Evolutionary conservation across 768 basidiomycete species (phyloP).

Genomic region (Lactarius deliciosus): DNA sequence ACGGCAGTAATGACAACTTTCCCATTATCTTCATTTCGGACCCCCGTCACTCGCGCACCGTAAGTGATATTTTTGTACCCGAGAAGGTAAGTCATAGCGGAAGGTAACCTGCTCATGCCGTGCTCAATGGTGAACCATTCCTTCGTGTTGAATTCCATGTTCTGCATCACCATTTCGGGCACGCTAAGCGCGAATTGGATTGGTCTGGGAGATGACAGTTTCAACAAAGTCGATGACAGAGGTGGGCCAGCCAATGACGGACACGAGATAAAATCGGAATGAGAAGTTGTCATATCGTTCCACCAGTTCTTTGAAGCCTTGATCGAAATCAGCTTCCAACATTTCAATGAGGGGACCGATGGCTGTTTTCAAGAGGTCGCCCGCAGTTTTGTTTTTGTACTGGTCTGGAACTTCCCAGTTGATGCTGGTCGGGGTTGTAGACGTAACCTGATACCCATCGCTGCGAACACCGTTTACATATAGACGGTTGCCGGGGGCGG

Average conservation of each 20-base stretch:
- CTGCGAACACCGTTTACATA: slow-evolving; percentile 20
- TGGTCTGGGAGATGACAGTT: slow-evolving; percentile 32
- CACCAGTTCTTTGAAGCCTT: slow-evolving; percentile 26
- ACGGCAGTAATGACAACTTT: slow-evolving; percentile 19
- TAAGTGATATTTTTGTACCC: slow-evolving; percentile 31
- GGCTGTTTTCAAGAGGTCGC: slow-evolving; percentile 22
- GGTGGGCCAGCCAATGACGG: slow-evolving; percentile 22
- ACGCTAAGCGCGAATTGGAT: slow-evolving; percentile 33
- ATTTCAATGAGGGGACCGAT: slow-evolving; percentile 21
- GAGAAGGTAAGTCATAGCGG: slow-evolving; percentile 29
- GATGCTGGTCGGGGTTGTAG: slow-evolving; percentile 3
- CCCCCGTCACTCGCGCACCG: slow-evolving; percentile 10
- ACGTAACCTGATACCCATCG: slow-evolving; percentile 16
- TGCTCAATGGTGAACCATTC: slow-evolving; percentile 29
- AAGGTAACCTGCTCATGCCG: slow-evolving; percentile 31
- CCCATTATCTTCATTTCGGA: slow-evolving; percentile 13
- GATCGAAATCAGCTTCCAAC: slow-evolving; percentile 22
- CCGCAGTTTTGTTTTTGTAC: slow-evolving; percentile 21
- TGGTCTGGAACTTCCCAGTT: slow-evolving; percentile 22
- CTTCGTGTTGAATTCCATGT: slow-evolving; percentile 31
- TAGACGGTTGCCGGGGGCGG: slow-evolving; percentile 26
- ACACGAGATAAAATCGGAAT: slow-evolving; percentile 30
- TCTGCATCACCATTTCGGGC: slow-evolving; percentile 32
- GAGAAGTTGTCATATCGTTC: slow-evolving; percentile 28
- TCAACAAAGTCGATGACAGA: slow-evolving; percentile 31